A percentile compares a stretch with the other conserved stretches of the same genome.
Conservation (phyloP, 306 rosid species). For the Prunus davidiana region DNA sequence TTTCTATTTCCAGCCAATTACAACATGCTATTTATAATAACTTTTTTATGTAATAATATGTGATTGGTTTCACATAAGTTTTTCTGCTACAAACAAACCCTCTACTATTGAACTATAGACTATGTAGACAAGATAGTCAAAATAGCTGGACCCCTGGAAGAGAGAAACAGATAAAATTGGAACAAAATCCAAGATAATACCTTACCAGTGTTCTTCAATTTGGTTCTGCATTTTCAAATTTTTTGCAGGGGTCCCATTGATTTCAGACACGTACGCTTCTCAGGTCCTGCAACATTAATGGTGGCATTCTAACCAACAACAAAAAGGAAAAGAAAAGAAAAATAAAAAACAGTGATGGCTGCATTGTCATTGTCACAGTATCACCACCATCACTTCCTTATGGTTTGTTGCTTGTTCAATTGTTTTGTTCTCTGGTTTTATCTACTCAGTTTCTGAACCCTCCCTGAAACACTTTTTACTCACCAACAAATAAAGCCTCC, state of each 20-base stretch:
- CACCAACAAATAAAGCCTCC: neutral
- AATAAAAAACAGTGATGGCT: neutral
- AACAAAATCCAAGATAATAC: no score
- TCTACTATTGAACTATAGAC: neutral
- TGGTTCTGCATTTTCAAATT: neutral
- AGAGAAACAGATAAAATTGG: neutral
- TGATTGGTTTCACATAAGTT: rapidly evolving
- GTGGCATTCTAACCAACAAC: neutral
- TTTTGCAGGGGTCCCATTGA: constrained; percentile 2
- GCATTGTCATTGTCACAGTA: neutral
- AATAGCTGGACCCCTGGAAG: neutral
- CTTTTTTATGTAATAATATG: rapidly evolving
- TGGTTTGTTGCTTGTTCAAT: neutral
- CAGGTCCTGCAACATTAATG: neutral
- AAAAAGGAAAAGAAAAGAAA: no score
- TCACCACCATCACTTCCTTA: constrained; percentile 1
- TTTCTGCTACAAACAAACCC: neutral
- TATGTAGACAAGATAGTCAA: neutral
- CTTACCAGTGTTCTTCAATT: no score
- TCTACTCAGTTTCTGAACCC: neutral
- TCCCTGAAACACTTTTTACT: neutral
- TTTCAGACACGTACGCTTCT: neutral
- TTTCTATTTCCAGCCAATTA: rapidly evolving
- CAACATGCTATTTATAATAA: rapidly evolving
- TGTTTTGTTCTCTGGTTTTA: constrained; percentile 5